These are phyloP conservation scores for Leishmania aethiopica DNA, from an alignment of 208 protist species.

Conservation along the genomic window DNA sequence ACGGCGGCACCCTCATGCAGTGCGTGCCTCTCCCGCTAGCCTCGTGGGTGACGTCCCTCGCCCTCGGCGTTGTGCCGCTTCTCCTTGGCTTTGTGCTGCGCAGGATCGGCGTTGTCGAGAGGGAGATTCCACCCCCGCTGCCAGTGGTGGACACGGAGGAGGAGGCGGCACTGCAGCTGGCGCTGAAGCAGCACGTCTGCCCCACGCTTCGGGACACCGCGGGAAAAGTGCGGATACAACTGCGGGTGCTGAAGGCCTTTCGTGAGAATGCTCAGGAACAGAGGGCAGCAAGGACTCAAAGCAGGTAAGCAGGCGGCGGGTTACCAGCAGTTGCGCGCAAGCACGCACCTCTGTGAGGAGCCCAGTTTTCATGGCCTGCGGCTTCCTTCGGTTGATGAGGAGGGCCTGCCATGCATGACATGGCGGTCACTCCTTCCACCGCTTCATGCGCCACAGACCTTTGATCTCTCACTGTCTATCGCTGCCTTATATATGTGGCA, in stretches of 20 bases:
- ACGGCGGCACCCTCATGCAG: conserved; percentile 77
- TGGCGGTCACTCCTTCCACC: background rate
- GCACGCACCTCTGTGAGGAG: background rate
- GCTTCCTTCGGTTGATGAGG: background rate
- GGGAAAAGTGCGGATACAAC: conserved; percentile 35
- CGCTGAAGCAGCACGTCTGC: conserved; percentile 14
- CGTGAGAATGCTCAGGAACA: conserved; percentile 10
- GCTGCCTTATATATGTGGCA: no score
- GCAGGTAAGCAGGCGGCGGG: background rate
- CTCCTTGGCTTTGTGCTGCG: conserved; percentile 45
- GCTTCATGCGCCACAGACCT: background rate
- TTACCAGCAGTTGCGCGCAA: background rate
- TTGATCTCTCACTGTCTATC: background rate
- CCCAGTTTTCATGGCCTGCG: background rate
- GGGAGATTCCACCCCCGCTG: conserved; percentile 28
- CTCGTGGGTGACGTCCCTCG: conserved; percentile 68
- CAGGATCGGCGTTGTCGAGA: conserved; percentile 23
- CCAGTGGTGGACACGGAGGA: conserved; percentile 26
- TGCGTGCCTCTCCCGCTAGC: conserved; percentile 65
- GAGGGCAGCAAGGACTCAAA: conserved; percentile 3
- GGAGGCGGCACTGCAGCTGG: conserved; percentile 19
- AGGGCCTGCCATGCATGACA: background rate
- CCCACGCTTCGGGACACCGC: conserved; percentile 35
- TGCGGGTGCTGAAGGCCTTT: conserved; percentile 40
- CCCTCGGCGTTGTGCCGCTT: conserved; percentile 50